phyloP scores from a whole-genome alignment of 768 basidiomycete species.

The Auricularia heimuer region DNA sequence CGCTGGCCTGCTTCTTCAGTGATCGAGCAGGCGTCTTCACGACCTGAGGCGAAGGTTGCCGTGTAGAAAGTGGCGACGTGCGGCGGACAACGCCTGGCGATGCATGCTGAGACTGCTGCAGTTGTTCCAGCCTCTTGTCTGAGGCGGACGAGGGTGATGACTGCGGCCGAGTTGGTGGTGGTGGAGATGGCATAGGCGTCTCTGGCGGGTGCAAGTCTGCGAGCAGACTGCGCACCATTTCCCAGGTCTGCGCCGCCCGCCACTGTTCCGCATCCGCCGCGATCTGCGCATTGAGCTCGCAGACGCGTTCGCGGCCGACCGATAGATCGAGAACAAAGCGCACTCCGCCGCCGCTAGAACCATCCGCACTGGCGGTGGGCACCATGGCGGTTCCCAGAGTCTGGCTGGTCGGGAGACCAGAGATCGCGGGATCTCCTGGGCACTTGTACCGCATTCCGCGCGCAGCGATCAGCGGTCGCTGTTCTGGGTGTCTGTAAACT shows the following conservation, averaged over 20 bases:
- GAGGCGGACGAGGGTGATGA: neutral
- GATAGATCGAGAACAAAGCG: neutral
- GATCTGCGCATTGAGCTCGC: conserved; percentile 53
- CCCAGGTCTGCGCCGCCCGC: conserved; percentile 56
- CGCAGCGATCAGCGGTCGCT: neutral
- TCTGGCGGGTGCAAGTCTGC: conserved; percentile 25
- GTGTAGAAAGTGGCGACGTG: neutral
- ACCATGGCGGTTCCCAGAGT: neutral
- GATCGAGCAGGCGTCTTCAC: neutral
- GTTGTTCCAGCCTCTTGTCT: neutral
- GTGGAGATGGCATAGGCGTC: conserved; percentile 1
- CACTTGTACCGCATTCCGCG: conserved; percentile 3
- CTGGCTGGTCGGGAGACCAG: neutral
- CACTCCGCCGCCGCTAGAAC: neutral
- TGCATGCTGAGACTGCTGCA: neutral
- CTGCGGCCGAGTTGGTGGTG: conserved; percentile 2
- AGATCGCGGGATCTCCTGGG: neutral
- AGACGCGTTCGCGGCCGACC: conserved; percentile 27
- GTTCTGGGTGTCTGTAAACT: neutral
- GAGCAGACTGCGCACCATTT: conserved; percentile 49
- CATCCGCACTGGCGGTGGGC: neutral
- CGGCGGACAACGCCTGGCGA: neutral
- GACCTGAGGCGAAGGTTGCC: neutral
- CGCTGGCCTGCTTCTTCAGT: neutral
- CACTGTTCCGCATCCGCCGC: conserved; percentile 50